Percentiles rank a stretch among this genome's conserved stretches.
These are phyloP conservation scores for Neurospora hispaniola DNA, from an alignment of 495 filamentous ascomycete genomes.

Conservation along the genomic window DNA sequence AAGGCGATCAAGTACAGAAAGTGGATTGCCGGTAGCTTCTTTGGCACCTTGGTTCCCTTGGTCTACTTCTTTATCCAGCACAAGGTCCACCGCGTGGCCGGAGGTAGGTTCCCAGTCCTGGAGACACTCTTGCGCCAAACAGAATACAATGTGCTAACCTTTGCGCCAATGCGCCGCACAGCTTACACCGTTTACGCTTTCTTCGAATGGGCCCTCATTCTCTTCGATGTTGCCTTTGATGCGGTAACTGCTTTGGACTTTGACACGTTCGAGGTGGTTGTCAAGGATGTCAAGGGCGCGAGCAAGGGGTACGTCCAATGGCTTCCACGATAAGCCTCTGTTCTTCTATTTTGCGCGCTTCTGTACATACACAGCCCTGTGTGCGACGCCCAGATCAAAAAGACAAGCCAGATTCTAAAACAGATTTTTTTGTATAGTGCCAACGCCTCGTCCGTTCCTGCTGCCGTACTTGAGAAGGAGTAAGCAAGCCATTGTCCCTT, in stretches of 20 bases:
- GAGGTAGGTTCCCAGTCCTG: conserved; percentile 53
- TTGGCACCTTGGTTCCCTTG: conserved; percentile 79
- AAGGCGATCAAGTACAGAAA: conserved; percentile 83
- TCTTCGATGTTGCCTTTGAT: conserved; percentile 95
- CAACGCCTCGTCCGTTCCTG: conserved; percentile 52
- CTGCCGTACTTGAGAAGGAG: conserved; percentile 82
- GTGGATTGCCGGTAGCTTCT: conserved; percentile 73
- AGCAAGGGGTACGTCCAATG: conserved; percentile 99
- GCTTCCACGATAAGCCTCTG: conserved; percentile 67
- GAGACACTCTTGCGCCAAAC: not conserved
- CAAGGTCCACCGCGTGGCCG: conserved; percentile 88
- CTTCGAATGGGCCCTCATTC: conserved; percentile 92
- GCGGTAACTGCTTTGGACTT: conserved; percentile 96
- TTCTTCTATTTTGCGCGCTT: conserved; percentile 8
- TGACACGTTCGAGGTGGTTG: conserved; percentile 73
- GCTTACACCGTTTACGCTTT: conserved; percentile 98
- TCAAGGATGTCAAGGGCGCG: conserved; percentile 79
- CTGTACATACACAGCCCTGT: conserved; percentile 15
- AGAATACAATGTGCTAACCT: conserved; percentile 1
- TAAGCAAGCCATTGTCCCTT: conserved; percentile 30
- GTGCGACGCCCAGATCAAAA: conserved; percentile 29
- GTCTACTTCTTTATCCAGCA: conserved; percentile 98
- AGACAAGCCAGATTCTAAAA: conserved; percentile 31
- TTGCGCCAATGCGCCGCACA: conserved; percentile 25
- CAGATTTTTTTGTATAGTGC: conserved; percentile 18